phyloP scores from a whole-genome alignment of 2,329 filamentous ascomycete species.

The Ceratocystis papillata region DNA sequence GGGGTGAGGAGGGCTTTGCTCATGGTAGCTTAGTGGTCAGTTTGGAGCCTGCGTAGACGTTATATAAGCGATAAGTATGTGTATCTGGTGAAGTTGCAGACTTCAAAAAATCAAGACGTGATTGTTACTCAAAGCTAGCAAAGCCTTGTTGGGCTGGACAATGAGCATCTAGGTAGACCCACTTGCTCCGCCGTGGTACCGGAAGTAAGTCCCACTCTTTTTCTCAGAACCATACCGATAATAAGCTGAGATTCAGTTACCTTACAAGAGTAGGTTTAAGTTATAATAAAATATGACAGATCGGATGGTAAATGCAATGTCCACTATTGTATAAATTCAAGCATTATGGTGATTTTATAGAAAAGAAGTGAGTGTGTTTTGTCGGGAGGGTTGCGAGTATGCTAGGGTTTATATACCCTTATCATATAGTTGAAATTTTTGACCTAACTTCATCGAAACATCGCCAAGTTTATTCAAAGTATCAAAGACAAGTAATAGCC shows the following conservation, averaged over 20 bases:
- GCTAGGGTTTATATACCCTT: not conserved
- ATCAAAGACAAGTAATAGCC: not conserved
- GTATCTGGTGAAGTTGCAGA: not conserved
- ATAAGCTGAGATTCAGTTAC: not conserved
- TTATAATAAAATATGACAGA: too few species aligned
- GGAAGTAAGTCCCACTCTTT: not conserved
- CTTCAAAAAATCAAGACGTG: not conserved
- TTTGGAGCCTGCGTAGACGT: not conserved
- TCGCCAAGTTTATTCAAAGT: not conserved
- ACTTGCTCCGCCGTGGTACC: not conserved
- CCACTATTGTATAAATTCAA: too few species aligned
- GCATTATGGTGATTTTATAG: too few species aligned
- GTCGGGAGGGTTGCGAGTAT: too few species aligned
- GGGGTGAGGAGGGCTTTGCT: conserved; percentile 13
- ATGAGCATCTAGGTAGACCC: not conserved
- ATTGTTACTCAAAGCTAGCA: not conserved
- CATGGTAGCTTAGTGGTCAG: not conserved
- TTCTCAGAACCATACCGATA: not conserved
- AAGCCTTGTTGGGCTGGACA: not conserved
- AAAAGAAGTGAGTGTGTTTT: too few species aligned
- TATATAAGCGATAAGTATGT: not conserved
- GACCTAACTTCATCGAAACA: not conserved
- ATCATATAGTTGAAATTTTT: conserved; percentile 3
- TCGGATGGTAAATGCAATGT: too few species aligned
- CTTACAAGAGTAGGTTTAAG: not conserved